These are phyloP conservation scores for Vigna nakashimae DNA, from an alignment of 306 rosid species.

Conservation along the genomic window DNA sequence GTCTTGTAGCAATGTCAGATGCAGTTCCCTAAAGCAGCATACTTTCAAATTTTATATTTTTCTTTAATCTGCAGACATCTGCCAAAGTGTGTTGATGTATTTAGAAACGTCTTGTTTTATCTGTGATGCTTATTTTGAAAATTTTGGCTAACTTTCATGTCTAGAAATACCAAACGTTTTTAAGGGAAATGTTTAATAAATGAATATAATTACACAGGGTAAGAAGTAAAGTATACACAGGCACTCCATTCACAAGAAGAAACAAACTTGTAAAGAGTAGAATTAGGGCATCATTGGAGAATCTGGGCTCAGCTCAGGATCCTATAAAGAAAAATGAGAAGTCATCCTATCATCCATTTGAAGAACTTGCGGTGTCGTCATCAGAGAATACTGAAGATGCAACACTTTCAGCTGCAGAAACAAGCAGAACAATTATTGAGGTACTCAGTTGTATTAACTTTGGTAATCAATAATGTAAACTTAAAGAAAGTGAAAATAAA, in stretches of 20 bases:
- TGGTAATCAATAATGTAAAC: constrained; percentile 27
- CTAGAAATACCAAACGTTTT: constrained; percentile 1
- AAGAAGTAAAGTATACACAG: constrained; percentile 50
- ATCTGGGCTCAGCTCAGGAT: constrained; percentile 72
- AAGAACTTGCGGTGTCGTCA: constrained; percentile 65
- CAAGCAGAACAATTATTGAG: constrained; percentile 89
- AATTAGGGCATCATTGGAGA: constrained; percentile 69
- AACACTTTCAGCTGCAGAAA: constrained; percentile 79
- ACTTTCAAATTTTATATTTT: neutral
- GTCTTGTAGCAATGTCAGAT: constrained; percentile 2
- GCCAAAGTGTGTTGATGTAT: neutral
- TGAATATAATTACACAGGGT: constrained; percentile 57
- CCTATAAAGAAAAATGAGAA: constrained; percentile 69
- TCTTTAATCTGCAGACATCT: constrained; percentile 18
- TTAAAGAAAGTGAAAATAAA: constrained; percentile 18
- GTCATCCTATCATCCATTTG: constrained; percentile 89
- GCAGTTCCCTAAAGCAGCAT: constrained; percentile 27
- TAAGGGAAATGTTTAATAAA: constrained; percentile 15
- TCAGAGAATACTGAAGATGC: constrained; percentile 63
- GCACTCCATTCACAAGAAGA: constrained; percentile 56
- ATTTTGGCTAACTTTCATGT: constrained; percentile 29
- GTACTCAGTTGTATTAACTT: constrained; percentile 52
- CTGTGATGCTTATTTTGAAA: neutral
- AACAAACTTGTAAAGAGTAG: constrained; percentile 58
- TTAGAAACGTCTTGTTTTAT: constrained; percentile 24